Percentiles rank a stretch among this genome's conserved stretches.
Evolutionary conservation across 495 filamentous ascomycete genomes (phyloP).

Genomic region (Penicillium subrubescens): DNA sequence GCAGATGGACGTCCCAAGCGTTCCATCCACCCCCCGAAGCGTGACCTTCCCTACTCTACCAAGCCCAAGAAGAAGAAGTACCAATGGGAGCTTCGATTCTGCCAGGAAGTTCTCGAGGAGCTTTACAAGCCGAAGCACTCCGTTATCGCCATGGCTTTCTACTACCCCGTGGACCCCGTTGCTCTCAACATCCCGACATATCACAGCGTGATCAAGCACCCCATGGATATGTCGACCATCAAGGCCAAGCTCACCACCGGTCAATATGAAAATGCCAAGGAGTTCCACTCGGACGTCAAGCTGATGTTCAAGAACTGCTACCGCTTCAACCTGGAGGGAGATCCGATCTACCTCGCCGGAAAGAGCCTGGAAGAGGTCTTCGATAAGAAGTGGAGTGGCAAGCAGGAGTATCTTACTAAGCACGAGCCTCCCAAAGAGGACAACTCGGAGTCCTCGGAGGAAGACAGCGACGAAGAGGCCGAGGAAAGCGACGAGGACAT

Average conservation of each 20-base stretch:
- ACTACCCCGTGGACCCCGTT: slow-evolving; percentile 86
- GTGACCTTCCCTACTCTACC: slow-evolving; percentile 81
- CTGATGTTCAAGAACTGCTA: slow-evolving; percentile 88
- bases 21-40: slow-evolving; percentile 89
- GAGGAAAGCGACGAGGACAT: slow-evolving; percentile 71
- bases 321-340: slow-evolving; percentile 84
- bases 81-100: slow-evolving; percentile 85
- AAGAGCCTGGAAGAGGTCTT: slow-evolving; percentile 72
- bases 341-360: slow-evolving; percentile 70
- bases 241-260: slow-evolving; percentile 72
- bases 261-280: slow-evolving; percentile 80
- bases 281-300: slow-evolving; percentile 80
- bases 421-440: slow-evolving; percentile 64
- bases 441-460: slow-evolving; percentile 57
- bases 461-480: slow-evolving; percentile 67
- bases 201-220: slow-evolving; percentile 89
- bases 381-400: slow-evolving; percentile 69
- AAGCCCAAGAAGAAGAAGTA: slow-evolving; percentile 93
- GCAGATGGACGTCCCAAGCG: slow-evolving; percentile 83
- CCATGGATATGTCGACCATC: slow-evolving; percentile 90
- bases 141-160: slow-evolving; percentile 67
- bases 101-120: slow-evolving; percentile 78
- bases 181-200: slow-evolving; percentile 93
- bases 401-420: slow-evolving; percentile 73
- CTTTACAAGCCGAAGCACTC: slow-evolving; percentile 73